A percentile compares a stretch with the other conserved stretches of the same genome.
phyloP scores from a whole-genome alignment of 2,329 filamentous ascomycete genomes.

The Pseudocercospora crystallina region DNA sequence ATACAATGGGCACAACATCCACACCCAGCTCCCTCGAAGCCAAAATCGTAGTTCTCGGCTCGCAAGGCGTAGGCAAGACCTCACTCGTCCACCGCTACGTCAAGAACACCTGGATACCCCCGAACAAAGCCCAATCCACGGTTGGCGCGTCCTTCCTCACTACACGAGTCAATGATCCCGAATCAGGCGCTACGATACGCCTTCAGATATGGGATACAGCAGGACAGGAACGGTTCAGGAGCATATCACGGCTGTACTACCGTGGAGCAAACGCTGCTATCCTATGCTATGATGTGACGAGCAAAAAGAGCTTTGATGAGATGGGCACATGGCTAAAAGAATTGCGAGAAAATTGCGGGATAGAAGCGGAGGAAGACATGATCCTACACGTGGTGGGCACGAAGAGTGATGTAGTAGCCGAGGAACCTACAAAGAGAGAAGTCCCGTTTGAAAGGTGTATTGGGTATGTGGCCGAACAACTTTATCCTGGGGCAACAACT shows the following conservation, averaged over 20 bases:
- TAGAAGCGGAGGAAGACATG: constrained; percentile 56
- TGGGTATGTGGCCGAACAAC: constrained; percentile 89
- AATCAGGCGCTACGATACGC: constrained; percentile 83
- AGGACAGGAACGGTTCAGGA: constrained; percentile 91
- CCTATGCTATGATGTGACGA: constrained; percentile 91
- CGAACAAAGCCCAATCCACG: constrained; percentile 46
- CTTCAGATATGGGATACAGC: constrained; percentile 97
- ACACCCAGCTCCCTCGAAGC: constrained; percentile 63
- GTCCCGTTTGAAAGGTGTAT: constrained; percentile 96
- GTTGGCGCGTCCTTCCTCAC: constrained; percentile 60
- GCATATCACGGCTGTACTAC: constrained; percentile 94
- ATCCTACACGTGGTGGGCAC: constrained; percentile 95
- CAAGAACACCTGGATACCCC: constrained; percentile 68
- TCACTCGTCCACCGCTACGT: constrained; percentile 75
- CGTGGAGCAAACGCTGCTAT: constrained; percentile 91
- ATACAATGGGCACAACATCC: constrained; percentile 12
- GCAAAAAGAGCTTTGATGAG: constrained; percentile 79
- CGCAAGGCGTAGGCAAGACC: constrained; percentile 78
- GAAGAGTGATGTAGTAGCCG: constrained; percentile 84
- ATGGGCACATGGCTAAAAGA: constrained; percentile 80
- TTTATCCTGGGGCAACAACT: constrained; percentile 58
- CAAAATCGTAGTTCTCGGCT: constrained; percentile 78
- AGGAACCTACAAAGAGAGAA: constrained; percentile 74
- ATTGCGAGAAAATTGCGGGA: constrained; percentile 39
- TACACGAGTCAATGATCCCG: constrained; percentile 69